Evolutionary conservation across 2,329 filamentous ascomycete genomes (phyloP).

Genomic region (Plectosphaerella plurivora): DNA sequence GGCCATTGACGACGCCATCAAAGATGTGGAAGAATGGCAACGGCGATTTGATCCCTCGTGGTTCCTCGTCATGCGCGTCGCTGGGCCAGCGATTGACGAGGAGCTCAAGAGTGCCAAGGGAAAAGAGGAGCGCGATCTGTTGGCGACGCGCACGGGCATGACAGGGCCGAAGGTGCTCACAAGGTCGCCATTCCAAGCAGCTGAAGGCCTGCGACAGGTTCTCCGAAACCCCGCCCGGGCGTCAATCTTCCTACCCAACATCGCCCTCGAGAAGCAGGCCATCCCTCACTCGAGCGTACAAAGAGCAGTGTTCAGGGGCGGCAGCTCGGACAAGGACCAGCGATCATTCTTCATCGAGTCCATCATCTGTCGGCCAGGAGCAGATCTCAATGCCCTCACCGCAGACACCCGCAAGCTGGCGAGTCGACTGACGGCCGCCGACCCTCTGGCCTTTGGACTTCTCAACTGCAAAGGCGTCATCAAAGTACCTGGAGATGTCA

Average conservation of each 20-base stretch:
- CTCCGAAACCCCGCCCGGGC: neutral
- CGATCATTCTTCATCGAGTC: neutral
- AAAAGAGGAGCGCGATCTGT: neutral
- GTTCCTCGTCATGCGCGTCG: constrained; percentile 10
- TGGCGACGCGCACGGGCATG: neutral
- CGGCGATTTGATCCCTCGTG: constrained; percentile 9
- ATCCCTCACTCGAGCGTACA: constrained; percentile 3
- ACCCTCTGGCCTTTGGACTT: constrained; percentile 21
- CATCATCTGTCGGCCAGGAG: neutral
- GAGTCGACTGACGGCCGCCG: constrained; percentile 14
- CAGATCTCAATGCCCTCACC: neutral
- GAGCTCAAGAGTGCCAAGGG: neutral
- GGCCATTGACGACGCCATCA: constrained; percentile 5
- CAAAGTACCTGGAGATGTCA: constrained; percentile 2
- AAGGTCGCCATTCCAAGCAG: neutral
- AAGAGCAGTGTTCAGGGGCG: neutral
- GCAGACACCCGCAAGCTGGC: constrained; percentile 20
- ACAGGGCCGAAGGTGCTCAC: neutral
- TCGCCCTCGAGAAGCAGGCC: neutral
- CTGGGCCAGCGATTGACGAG: constrained; percentile 4
- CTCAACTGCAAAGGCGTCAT: constrained; percentile 20
- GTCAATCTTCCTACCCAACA: neutral
- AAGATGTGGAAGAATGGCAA: constrained; percentile 10
- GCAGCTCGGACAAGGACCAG: neutral
- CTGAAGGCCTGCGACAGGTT: neutral